Evolutionary conservation across 2,329 filamentous ascomycete species (phyloP).

Genomic region (Pleochaeta shiraiana): DNA sequence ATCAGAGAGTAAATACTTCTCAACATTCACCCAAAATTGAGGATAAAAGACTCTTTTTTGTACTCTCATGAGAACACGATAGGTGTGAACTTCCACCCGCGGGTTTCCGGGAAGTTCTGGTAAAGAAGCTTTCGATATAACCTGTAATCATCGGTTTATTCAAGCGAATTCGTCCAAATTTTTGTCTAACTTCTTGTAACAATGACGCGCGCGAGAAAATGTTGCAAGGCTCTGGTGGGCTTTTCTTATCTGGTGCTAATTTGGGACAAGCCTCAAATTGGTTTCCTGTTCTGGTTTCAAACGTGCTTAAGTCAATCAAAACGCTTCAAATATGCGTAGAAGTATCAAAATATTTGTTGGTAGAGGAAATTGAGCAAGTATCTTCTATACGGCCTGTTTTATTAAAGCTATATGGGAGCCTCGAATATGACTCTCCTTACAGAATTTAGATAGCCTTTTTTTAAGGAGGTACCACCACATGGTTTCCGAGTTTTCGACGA

Average conservation of each 20-base stretch:
- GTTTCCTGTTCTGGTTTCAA: not conserved
- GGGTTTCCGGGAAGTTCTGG: not conserved
- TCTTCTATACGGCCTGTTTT: not conserved
- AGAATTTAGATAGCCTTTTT: not conserved
- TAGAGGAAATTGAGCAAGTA: not conserved
- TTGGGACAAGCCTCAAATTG: not conserved
- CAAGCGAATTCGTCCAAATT: not conserved
- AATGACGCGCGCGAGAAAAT: not conserved
- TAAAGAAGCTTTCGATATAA: not conserved
- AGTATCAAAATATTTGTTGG: not conserved
- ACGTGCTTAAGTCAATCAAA: not conserved
- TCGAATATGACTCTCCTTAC: not conserved
- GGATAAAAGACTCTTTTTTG: not conserved
- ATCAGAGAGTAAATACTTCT: not conserved
- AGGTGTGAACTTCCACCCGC: not conserved
- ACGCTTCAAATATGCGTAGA: not conserved
- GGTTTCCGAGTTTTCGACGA: not conserved
- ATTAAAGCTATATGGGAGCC: not conserved
- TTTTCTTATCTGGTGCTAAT: not conserved
- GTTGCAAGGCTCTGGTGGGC: not conserved
- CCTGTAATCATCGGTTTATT: not conserved
- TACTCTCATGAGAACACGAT: not conserved
- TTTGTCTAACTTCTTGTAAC: not conserved
- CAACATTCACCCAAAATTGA: not conserved
- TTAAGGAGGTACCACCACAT: not conserved